Conservation (phyloP, 1,284 basidiomycete species). For the Ceratobasidium sp. region DNA sequence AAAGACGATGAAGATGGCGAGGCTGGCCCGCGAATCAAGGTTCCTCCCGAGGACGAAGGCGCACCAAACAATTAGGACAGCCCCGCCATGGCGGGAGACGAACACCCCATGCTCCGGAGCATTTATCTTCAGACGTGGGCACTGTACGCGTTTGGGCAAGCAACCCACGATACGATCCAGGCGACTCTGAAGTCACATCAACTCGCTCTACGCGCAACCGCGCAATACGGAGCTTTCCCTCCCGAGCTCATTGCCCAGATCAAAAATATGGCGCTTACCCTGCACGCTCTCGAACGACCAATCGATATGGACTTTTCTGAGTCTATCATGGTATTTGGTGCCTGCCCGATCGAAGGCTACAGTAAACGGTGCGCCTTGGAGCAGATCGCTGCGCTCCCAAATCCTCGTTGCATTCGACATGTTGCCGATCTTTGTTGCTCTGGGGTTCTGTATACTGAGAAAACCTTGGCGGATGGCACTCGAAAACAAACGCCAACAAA, state of each 20-base stretch:
- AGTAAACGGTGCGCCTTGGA: background rate
- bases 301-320: background rate
- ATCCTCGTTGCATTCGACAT: background rate
- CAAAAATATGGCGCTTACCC: too few relatives aligned
- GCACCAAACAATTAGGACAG: too few relatives aligned
- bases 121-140: background rate
- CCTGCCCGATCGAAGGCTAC: slow-evolving; percentile 1
- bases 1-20: too few relatives aligned
- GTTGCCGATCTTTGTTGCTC: background rate
- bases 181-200: background rate
- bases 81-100: too few relatives aligned
- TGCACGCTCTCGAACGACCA: background rate
- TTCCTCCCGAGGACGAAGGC: too few relatives aligned
- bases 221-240: too few relatives aligned
- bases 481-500: slow-evolving; percentile 9
- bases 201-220: background rate
- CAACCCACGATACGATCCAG: background rate
- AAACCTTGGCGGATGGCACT: background rate
- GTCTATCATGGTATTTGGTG: background rate
- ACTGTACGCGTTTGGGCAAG: background rate
- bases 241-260: too few relatives aligned
- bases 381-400: background rate
- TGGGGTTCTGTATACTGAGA: background rate
- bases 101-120: too few relatives aligned
- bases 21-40: too few relatives aligned